phyloP scores from a whole-genome alignment of 2,329 filamentous ascomycete species.

The Botryotinia calthae region DNA sequence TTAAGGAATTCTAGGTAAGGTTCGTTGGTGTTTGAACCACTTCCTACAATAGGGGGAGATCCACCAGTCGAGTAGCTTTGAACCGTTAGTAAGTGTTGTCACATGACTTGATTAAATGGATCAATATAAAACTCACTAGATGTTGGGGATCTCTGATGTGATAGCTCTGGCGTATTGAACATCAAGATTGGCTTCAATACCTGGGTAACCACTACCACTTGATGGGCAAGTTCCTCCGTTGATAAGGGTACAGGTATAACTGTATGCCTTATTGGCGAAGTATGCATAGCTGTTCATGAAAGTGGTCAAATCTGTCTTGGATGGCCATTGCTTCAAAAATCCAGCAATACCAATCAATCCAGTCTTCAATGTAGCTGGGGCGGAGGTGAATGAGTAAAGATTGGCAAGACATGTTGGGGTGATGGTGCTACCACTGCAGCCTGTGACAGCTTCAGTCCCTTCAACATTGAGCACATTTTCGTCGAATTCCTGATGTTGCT shows the following conservation, averaged over 20 bases:
- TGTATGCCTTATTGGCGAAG: conserved; percentile 35
- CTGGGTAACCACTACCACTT: conserved; percentile 23
- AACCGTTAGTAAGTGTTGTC: background rate
- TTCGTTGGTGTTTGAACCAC: conserved; percentile 58
- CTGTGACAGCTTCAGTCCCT: conserved; percentile 29
- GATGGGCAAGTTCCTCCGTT: conserved; percentile 38
- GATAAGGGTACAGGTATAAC: conserved; percentile 36
- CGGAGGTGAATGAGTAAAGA: conserved; percentile 34
- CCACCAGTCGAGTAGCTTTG: conserved; percentile 53
- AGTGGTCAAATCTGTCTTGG: conserved; percentile 32
- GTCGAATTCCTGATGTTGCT: conserved; percentile 20
- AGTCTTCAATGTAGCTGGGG: conserved; percentile 24
- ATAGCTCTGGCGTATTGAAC: conserved; percentile 56
- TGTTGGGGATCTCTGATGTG: conserved; percentile 52
- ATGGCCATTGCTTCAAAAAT: conserved; percentile 34
- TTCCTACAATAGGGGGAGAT: conserved; percentile 50
- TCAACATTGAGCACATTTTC: conserved; percentile 18
- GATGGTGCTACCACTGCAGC: conserved; percentile 32
- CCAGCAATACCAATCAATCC: conserved; percentile 35
- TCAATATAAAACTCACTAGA: conserved; percentile 36
- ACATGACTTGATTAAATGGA: background rate
- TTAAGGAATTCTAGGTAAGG: conserved; percentile 64
- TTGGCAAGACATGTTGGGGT: conserved; percentile 36
- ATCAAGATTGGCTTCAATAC: conserved; percentile 57
- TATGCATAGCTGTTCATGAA: conserved; percentile 34